phyloP scores from a whole-genome alignment of 257 asterid genomes.

The Parsonsia alboflavescens region DNA sequence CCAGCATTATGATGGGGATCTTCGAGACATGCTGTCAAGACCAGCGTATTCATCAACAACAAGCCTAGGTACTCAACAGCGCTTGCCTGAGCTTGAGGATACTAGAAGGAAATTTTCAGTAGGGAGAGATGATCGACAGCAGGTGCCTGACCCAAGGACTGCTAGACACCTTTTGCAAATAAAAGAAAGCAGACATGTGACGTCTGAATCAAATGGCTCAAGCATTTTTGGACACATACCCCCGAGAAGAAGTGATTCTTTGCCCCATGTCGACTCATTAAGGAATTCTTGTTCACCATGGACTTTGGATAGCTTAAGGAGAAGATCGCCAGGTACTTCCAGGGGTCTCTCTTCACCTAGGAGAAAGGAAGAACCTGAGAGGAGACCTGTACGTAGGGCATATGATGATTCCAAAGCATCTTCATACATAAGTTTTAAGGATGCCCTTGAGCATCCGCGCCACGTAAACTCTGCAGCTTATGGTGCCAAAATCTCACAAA shows the following conservation, averaged over 20 bases:
- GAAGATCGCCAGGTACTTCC: constrained; percentile 62
- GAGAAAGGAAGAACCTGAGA: constrained; percentile 50
- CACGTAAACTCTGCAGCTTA: constrained; percentile 41
- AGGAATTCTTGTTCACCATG: constrained; percentile 60
- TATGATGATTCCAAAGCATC: constrained; percentile 49
- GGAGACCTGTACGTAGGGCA: constrained; percentile 40
- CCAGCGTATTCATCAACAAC: constrained; percentile 68
- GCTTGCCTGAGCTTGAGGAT: constrained; percentile 40
- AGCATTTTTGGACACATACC: constrained; percentile 23
- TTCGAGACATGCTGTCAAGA: constrained; percentile 75
- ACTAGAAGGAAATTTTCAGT: constrained; percentile 35
- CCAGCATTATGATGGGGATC: constrained; percentile 56
- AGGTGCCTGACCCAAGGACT: constrained; percentile 30
- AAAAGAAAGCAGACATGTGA: constrained; percentile 37
- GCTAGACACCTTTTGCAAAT: constrained; percentile 23
- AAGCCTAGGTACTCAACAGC: constrained; percentile 30
- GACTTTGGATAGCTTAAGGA: constrained; percentile 71
- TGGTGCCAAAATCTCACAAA: constrained; percentile 41
- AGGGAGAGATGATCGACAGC: constrained; percentile 27
- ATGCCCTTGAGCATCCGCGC: constrained; percentile 47
- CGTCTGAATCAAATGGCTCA: constrained; percentile 39
- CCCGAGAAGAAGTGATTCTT: constrained; percentile 36
- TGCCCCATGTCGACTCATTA: constrained; percentile 37
- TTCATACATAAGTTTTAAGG: constrained; percentile 49
- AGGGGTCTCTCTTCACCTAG: constrained; percentile 50